Evolutionary conservation across 2,329 filamentous ascomycete genomes (phyloP).

Genomic region (Penicillium sp.): DNA sequence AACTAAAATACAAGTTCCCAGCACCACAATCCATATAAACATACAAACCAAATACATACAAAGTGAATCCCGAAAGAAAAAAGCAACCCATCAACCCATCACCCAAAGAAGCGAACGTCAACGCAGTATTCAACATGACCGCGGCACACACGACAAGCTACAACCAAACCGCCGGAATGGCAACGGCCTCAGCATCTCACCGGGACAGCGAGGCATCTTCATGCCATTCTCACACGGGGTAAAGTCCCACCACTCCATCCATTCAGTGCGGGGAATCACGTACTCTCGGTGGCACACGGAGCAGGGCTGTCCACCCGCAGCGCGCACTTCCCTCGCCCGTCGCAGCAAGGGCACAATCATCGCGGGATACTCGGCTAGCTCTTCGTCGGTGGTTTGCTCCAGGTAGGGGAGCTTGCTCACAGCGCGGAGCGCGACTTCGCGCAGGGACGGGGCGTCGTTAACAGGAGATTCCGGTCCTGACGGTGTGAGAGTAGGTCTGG

Average conservation of each 20-base stretch:
- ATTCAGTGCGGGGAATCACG: constrained; percentile 44
- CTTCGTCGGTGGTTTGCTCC: constrained; percentile 38
- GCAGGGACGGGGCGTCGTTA: constrained; percentile 40
- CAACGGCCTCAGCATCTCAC: constrained; percentile 37
- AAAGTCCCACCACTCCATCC: constrained; percentile 49
- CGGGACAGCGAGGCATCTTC: constrained; percentile 32
- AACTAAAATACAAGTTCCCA: neutral
- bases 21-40: constrained; percentile 13
- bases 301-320: constrained; percentile 41
- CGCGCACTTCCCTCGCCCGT: constrained; percentile 37
- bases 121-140: neutral
- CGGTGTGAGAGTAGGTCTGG: neutral
- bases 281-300: constrained; percentile 43
- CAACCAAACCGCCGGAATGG: constrained; percentile 44
- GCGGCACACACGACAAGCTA: constrained; percentile 42
- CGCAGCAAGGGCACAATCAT: constrained; percentile 38
- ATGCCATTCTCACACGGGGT: constrained; percentile 41
- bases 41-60: constrained; percentile 15
- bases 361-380: constrained; percentile 36
- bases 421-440: constrained; percentile 45
- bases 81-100: neutral
- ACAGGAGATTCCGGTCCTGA: constrained; percentile 4
- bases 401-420: constrained; percentile 39
- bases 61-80: neutral
- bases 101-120: neutral